phyloP scores from a whole-genome alignment of 495 filamentous ascomycete genomes.

The Cercophora scortea region DNA sequence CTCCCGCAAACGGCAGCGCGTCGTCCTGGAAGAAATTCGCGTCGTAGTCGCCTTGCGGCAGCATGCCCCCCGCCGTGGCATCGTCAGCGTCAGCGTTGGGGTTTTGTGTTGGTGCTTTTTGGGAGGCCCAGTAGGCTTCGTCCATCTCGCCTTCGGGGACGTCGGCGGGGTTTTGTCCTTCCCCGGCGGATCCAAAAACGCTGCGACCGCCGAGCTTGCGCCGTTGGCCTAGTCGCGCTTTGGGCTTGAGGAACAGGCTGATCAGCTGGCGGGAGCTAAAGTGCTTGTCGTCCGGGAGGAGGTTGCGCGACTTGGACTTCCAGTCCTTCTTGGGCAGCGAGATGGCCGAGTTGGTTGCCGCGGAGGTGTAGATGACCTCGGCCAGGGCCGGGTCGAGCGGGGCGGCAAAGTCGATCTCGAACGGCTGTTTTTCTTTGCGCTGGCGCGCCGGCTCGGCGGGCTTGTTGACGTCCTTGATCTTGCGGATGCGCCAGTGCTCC shows the following conservation, averaged over 20 bases:
- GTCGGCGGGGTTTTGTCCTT: constrained; percentile 28
- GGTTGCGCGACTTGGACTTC: constrained; percentile 86
- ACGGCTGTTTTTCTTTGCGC: constrained; percentile 91
- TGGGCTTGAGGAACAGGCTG: constrained; percentile 88
- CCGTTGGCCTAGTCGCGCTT: constrained; percentile 62
- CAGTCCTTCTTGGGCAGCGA: constrained; percentile 86
- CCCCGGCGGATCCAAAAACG: constrained; percentile 31
- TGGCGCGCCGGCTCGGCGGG: constrained; percentile 45
- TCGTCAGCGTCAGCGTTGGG: constrained; percentile 1
- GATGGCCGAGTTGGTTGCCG: constrained; percentile 72
- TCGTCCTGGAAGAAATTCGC: constrained; percentile 98
- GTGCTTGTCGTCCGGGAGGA: constrained; percentile 96
- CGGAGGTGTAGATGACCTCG: constrained; percentile 78
- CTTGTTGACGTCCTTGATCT: constrained; percentile 78
- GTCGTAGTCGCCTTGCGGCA: constrained; percentile 71
- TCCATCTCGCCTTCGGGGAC: constrained; percentile 71
- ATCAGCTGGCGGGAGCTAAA: constrained; percentile 91
- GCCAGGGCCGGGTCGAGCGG: constrained; percentile 61
- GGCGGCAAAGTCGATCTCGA: constrained; percentile 83
- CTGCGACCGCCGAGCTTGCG: constrained; percentile 16
- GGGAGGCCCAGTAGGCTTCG: constrained; percentile 90
- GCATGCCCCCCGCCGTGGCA: constrained; percentile 8
- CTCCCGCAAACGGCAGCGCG: constrained; percentile 67
- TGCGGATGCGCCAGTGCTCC: constrained; percentile 95
- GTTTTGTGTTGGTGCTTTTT: constrained; percentile 47